phyloP scores from a whole-genome alignment of 2,329 filamentous ascomycete genomes.

The Plectosphaerella plurivora region DNA sequence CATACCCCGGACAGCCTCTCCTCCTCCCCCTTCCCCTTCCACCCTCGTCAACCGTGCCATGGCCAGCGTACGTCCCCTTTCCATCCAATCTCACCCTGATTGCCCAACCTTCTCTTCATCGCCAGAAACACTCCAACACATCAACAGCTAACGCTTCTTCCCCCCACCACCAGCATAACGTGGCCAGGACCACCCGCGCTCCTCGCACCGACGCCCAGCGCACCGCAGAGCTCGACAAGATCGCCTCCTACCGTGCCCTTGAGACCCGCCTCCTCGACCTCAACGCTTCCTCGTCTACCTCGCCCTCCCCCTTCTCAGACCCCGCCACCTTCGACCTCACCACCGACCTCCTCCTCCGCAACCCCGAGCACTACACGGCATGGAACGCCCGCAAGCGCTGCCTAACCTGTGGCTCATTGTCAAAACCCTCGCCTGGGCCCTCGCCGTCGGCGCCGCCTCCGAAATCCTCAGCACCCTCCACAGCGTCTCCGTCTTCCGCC shows the following conservation, averaged over 20 bases:
- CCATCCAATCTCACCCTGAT: not conserved
- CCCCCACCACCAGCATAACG: conserved; percentile 63
- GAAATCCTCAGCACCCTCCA: conserved; percentile 49
- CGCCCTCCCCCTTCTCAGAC: conserved; percentile 21
- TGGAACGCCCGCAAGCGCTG: conserved; percentile 83
- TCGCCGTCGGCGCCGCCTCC: conserved; percentile 50
- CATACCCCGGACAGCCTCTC: not conserved
- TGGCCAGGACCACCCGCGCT: conserved; percentile 61
- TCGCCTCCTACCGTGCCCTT: conserved; percentile 68
- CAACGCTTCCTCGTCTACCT: conserved; percentile 3
- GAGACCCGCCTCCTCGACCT: conserved; percentile 35
- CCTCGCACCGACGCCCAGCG: conserved; percentile 65
- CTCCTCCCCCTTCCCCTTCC: not conserved
- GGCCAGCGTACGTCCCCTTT: conserved; percentile 4
- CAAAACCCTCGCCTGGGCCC: conserved; percentile 44
- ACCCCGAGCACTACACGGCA: conserved; percentile 86
- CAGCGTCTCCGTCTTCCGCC: conserved; percentile 59
- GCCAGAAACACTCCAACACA: not conserved
- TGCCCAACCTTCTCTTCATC: not conserved
- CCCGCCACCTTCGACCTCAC: conserved; percentile 61
- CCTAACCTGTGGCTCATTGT: conserved; percentile 56
- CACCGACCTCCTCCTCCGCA: conserved; percentile 68
- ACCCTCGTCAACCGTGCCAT: conserved; percentile 1
- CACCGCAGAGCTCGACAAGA: conserved; percentile 68
- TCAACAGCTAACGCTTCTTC: conserved; percentile 1